Conservation (phyloP, 495 filamentous ascomycete species). For the Neurospora intermedia region DNA sequence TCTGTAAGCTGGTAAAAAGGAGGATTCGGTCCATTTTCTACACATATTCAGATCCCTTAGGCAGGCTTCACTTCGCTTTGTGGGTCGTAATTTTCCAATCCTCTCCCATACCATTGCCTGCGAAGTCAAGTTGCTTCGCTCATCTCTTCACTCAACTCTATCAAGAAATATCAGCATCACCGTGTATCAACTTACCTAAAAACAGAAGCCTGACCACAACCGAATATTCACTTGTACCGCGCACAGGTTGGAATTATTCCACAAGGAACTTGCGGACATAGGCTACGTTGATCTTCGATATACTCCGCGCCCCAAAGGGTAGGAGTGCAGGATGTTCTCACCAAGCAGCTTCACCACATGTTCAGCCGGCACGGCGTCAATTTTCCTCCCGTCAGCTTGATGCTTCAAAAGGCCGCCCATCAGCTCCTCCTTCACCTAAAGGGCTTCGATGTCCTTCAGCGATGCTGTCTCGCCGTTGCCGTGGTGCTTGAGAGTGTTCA, state of each 20-base stretch:
- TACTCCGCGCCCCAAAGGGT: background rate
- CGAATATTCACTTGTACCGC: background rate
- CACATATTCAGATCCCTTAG: background rate
- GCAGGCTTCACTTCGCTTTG: background rate
- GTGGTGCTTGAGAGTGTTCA: background rate
- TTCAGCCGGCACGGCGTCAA: background rate
- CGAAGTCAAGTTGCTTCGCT: background rate
- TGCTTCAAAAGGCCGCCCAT: constrained; percentile 12
- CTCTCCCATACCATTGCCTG: background rate
- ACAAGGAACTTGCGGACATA: background rate
- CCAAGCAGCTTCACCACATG: background rate
- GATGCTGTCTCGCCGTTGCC: constrained; percentile 6
- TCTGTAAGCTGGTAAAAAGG: background rate
- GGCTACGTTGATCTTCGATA: background rate
- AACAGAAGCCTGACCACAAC: background rate
- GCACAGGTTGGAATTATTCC: background rate
- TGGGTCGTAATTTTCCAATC: background rate
- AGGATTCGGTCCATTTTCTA: background rate
- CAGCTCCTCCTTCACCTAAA: constrained; percentile 9
- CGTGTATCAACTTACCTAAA: background rate
- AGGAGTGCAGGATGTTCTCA: constrained; percentile 8
- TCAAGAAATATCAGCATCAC: background rate
- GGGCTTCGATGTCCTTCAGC: constrained; percentile 3
- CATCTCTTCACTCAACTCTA: background rate
- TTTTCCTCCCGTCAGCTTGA: background rate